These are phyloP conservation scores for Mycena venus DNA, from an alignment of 768 basidiomycete genomes.

Conservation along the genomic window DNA sequence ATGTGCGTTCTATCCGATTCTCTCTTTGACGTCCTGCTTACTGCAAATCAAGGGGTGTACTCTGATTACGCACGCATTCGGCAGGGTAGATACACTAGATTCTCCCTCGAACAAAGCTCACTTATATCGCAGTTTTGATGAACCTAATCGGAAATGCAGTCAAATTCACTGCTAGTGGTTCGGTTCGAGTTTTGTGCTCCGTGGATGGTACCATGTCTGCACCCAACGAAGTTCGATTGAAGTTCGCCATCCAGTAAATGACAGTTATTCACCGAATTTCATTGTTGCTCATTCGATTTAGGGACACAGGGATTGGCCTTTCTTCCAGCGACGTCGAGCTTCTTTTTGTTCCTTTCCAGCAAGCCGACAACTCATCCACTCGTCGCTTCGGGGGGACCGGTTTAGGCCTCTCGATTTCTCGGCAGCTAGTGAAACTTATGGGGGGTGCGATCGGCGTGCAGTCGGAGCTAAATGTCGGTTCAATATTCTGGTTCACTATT, in stretches of 20 bases:
- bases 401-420: conserved; percentile 79
- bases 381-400: conserved; percentile 86
- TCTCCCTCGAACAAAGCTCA: not conserved
- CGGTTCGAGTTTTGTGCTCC: conserved; percentile 72
- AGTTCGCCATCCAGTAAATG: conserved; percentile 74
- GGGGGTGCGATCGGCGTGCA: conserved; percentile 80
- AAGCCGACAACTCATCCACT: conserved; percentile 85
- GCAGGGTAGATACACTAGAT: conserved; percentile 61
- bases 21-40: not conserved
- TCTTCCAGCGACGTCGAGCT: conserved; percentile 75
- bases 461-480: conserved; percentile 74
- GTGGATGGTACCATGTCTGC: conserved; percentile 56
- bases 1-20: conserved; percentile 54
- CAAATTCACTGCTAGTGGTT: conserved; percentile 77
- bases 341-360: conserved; percentile 82
- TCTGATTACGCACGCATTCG: conserved; percentile 82
- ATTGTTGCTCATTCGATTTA: conserved; percentile 39
- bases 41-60: conserved; percentile 64
- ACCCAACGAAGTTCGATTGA: conserved; percentile 63
- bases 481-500: conserved; percentile 81
- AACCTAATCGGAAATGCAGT: conserved; percentile 84
- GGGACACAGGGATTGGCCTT: conserved; percentile 82
- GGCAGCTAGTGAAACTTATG: conserved; percentile 82
- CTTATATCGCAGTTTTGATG: conserved; percentile 68
- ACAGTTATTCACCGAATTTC: not conserved